phyloP scores from a whole-genome alignment of 768 basidiomycete species.

The Rhodocollybia butyracea region DNA sequence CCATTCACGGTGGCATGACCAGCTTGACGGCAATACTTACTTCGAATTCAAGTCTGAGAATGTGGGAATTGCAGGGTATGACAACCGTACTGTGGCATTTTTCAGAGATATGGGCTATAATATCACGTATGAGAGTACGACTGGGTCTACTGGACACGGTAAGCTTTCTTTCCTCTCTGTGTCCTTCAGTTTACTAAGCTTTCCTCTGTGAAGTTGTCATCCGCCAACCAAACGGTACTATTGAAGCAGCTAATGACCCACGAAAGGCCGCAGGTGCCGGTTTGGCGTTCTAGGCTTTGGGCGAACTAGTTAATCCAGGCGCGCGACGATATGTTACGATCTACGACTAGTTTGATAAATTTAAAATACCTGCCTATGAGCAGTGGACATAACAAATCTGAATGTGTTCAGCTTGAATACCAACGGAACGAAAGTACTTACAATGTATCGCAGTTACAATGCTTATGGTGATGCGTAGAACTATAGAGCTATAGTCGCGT shows the following conservation, averaged over 20 bases:
- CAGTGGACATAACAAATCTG: too few species aligned
- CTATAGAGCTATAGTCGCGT: too few species aligned
- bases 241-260: slow-evolving; percentile 11
- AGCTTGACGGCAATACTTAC: slow-evolving; percentile 17
- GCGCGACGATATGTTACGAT: too few species aligned
- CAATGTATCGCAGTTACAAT: too few species aligned
- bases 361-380: too few species aligned
- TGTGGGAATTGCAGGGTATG: slow-evolving; percentile 14
- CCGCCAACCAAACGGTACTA: slow-evolving; percentile 10
- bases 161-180: background rate
- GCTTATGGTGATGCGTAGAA: too few species aligned
- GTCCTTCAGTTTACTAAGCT: background rate
- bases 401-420: too few species aligned
- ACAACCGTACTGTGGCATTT: slow-evolving; percentile 15
- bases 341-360: too few species aligned
- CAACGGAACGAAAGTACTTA: too few species aligned
- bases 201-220: slow-evolving; percentile 8
- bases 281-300: slow-evolving; percentile 7
- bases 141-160: slow-evolving; percentile 13
- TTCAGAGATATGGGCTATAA: slow-evolving; percentile 15
- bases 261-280: slow-evolving; percentile 11
- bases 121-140: slow-evolving; percentile 8
- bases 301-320: too few species aligned
- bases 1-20: slow-evolving; percentile 24
- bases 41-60: slow-evolving; percentile 15